A percentile compares a stretch with the other conserved stretches of the same genome.
phyloP scores from a whole-genome alignment of 345 rosid genomes.

The Rhodomyrtus tomentosa region DNA sequence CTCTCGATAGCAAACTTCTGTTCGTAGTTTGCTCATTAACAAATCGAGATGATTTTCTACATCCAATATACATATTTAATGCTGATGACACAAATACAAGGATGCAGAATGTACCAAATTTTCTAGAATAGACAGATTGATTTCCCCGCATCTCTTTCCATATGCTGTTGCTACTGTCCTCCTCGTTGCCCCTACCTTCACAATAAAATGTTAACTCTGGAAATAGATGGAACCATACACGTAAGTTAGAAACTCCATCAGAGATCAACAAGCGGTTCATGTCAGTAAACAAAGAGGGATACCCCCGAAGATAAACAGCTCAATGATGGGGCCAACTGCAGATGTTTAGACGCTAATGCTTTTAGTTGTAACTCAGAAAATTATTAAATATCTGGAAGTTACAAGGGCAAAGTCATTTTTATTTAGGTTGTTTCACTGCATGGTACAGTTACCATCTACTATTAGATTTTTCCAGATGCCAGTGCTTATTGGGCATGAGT shows the following conservation, averaged over 20 bases:
- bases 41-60: neutral
- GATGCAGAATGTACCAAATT: constrained; percentile 42
- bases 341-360: neutral
- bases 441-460: neutral
- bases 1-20: too few species aligned
- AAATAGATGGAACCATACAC: neutral
- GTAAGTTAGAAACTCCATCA: neutral
- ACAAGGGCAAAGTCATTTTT: neutral
- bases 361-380: neutral
- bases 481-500: neutral
- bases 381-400: neutral
- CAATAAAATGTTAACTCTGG: constrained; percentile 8
- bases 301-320: neutral
- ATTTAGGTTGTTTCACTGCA: neutral
- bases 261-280: neutral
- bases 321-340: neutral
- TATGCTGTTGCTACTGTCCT: constrained; percentile 59
- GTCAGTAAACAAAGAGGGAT: neutral
- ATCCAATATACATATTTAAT: neutral
- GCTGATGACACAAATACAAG: neutral
- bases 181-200: constrained; percentile 84
- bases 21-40: neutral
- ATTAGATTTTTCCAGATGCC: neutral
- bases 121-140: constrained; percentile 64
- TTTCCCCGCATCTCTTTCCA: constrained; percentile 78